A percentile compares a stretch with the other conserved stretches of the same genome.
Evolutionary conservation across 129 eudicot genomes (phyloP).

Genomic region (Chrysanthemum lavandulifolium): DNA sequence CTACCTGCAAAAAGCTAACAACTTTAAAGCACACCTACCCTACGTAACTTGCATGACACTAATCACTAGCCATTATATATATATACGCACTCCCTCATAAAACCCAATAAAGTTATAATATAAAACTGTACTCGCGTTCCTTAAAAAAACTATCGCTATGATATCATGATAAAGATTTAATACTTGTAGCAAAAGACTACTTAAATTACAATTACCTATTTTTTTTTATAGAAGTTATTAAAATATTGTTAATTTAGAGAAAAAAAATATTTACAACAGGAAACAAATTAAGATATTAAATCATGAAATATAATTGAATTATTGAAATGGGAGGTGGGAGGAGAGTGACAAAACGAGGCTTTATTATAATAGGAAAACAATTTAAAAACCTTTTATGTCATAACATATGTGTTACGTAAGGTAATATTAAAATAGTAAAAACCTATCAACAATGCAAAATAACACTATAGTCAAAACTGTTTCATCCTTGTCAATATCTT

Average conservation of each 20-base stretch:
- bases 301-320: not conserved
- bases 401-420: constrained; percentile 5
- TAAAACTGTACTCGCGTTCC: too few species aligned
- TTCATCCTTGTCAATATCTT: not conserved
- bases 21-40: constrained; percentile 13
- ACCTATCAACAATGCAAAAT: not conserved
- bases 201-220: too few species aligned
- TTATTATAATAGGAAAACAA: not conserved
- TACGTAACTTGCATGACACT: not conserved
- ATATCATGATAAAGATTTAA: too few species aligned
- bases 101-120: too few species aligned
- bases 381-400: not conserved
- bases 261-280: not conserved
- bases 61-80: not conserved
- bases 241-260: not conserved
- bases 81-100: too few species aligned
- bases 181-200: too few species aligned
- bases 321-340: not conserved
- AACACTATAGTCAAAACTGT: too few species aligned
- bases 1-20: not conserved
- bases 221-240: too few species aligned
- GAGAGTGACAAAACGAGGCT: not conserved
- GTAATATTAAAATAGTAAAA: not conserved
- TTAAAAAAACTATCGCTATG: too few species aligned
- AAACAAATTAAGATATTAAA: not conserved